phyloP scores from a whole-genome alignment of 1,284 basidiomycete species.

The Boletellus sp. region DNA sequence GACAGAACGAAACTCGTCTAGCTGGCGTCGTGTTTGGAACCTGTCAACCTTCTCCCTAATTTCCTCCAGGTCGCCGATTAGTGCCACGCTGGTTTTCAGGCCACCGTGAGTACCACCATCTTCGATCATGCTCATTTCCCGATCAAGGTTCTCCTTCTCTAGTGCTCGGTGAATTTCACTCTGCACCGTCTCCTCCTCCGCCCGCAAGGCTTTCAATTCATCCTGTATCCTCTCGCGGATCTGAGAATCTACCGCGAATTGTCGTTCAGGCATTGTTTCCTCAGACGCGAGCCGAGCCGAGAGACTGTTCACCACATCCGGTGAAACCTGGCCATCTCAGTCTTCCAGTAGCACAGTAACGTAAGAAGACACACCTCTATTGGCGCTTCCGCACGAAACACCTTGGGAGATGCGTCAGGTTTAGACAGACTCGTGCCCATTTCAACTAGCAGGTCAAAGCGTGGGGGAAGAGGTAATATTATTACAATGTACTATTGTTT shows the following conservation, averaged over 20 bases:
- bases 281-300: constrained; percentile 58
- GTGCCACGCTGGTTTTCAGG: constrained; percentile 54
- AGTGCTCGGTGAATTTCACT: constrained; percentile 66
- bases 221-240: constrained; percentile 63
- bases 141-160: constrained; percentile 78
- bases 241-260: constrained; percentile 65
- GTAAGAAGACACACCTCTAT: constrained; percentile 49
- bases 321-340: constrained; percentile 55
- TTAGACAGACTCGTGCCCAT: constrained; percentile 72
- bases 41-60: constrained; percentile 64
- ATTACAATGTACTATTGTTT: constrained; percentile 11
- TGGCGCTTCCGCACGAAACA: constrained; percentile 59
- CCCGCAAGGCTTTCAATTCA: constrained; percentile 58
- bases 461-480: neutral
- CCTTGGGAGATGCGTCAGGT: constrained; percentile 49
- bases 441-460: constrained; percentile 3
- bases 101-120: constrained; percentile 39
- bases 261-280: constrained; percentile 58
- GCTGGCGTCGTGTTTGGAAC: constrained; percentile 57
- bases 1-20: constrained; percentile 54
- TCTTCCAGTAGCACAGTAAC: constrained; percentile 2
- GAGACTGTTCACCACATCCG: constrained; percentile 71
- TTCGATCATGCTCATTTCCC: constrained; percentile 46
- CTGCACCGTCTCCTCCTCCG: constrained; percentile 62
- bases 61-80: constrained; percentile 72